Evolutionary conservation across 768 basidiomycete species (phyloP).

Genomic region (Cystobasidium ongulense): DNA sequence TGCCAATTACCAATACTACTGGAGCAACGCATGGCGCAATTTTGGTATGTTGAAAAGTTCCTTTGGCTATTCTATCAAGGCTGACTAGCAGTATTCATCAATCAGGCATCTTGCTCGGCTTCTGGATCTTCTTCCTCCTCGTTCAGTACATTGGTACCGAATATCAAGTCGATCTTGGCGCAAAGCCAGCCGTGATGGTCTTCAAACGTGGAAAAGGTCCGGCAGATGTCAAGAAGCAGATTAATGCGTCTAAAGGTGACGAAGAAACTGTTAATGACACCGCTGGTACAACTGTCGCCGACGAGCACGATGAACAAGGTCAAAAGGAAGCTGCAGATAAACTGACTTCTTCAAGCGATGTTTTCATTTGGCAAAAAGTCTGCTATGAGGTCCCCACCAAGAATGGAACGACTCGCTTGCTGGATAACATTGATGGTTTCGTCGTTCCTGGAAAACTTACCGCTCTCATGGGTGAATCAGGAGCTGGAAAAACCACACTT

Average conservation of each 20-base stretch:
- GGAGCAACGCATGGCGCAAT: constrained; percentile 26
- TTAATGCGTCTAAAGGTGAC: not conserved
- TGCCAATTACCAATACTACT: constrained; percentile 13
- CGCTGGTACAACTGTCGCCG: not conserved
- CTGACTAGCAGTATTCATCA: not conserved
- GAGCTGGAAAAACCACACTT: constrained; percentile 49
- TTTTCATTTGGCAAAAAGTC: constrained; percentile 46
- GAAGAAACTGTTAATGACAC: constrained; percentile 7
- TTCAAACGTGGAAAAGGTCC: constrained; percentile 42
- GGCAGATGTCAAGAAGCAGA: constrained; percentile 42
- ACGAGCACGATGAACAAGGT: not conserved
- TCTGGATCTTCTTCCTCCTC: constrained; percentile 42
- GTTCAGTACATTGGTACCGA: constrained; percentile 43
- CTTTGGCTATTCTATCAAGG: not conserved
- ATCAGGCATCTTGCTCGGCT: constrained; percentile 40
- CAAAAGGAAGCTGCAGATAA: not conserved
- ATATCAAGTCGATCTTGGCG: constrained; percentile 38
- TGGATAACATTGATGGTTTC: constrained; percentile 46
- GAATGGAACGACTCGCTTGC: constrained; percentile 34
- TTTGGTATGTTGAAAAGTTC: not conserved
- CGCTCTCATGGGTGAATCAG: constrained; percentile 50
- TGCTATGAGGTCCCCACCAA: constrained; percentile 37
- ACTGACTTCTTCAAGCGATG: constrained; percentile 19
- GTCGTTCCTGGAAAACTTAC: constrained; percentile 48
- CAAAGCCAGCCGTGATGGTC: constrained; percentile 35